Evolutionary conservation across 345 rosid genomes (phyloP).

Genomic region (Salix suchowensis): DNA sequence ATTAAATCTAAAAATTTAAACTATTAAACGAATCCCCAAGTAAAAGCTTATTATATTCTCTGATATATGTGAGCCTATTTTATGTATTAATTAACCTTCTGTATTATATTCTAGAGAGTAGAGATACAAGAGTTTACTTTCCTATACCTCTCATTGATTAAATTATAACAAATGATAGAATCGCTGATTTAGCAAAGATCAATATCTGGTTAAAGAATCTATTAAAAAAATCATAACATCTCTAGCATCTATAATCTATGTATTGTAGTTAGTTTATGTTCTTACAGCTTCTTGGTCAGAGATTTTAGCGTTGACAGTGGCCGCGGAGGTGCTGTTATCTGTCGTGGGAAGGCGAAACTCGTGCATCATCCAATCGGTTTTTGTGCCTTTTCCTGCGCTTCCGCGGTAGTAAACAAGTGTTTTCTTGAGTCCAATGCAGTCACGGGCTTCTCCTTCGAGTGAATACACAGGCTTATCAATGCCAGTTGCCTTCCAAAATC

Average conservation of each 20-base stretch:
- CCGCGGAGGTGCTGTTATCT: slow-evolving; percentile 19
- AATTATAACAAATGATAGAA: no score
- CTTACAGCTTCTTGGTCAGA: slow-evolving; percentile 64
- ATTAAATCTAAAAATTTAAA: no score
- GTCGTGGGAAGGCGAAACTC: slow-evolving; percentile 80
- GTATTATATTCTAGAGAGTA: background rate
- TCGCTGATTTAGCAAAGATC: background rate
- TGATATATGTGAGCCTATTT: no score
- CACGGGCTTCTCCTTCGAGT: slow-evolving; percentile 28
- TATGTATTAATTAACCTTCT: no score
- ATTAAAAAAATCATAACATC: background rate
- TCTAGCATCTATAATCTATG: background rate
- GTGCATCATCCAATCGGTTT: slow-evolving; percentile 99
- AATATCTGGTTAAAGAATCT: no score
- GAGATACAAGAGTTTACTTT: background rate
- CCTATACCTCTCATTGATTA: background rate
- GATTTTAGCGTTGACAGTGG: slow-evolving; percentile 17
- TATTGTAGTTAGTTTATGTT: background rate
- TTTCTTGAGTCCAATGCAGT: slow-evolving; percentile 79
- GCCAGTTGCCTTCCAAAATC: slow-evolving; percentile 98
- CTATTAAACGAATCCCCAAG: no score
- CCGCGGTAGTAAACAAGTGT: slow-evolving; percentile 88
- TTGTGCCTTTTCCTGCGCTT: slow-evolving; percentile 87
- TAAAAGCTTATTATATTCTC: no score
- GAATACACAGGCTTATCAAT: slow-evolving; percentile 75